These are phyloP conservation scores for Rhizopogon rudus DNA, from an alignment of 768 basidiomycete species.

Conservation along the genomic window DNA sequence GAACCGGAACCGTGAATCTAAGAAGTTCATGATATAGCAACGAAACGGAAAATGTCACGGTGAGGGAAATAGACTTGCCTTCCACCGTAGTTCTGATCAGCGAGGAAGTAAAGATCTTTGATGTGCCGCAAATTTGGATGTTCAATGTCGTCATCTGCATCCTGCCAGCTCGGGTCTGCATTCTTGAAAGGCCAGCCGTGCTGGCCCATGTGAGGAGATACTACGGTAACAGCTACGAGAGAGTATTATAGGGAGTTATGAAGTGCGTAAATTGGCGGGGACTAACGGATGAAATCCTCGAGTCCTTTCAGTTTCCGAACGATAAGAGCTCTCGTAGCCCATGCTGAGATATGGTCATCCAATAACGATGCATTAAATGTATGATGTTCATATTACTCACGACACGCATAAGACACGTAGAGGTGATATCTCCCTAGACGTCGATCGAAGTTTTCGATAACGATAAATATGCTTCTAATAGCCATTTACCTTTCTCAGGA, in stretches of 20 bases:
- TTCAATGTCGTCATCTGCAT: constrained; percentile 70
- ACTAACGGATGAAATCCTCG: constrained; percentile 75
- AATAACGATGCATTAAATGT: background rate
- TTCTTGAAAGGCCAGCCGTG: constrained; percentile 86
- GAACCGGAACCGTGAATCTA: constrained; percentile 82
- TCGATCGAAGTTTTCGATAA: background rate
- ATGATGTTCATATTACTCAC: constrained; percentile 35
- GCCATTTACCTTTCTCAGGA: constrained; percentile 63
- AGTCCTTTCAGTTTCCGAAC: constrained; percentile 89
- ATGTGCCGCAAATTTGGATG: constrained; percentile 58
- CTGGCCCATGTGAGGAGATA: constrained; percentile 82
- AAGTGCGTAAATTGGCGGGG: background rate
- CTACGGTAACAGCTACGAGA: constrained; percentile 62
- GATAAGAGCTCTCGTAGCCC: constrained; percentile 92
- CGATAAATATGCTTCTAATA: background rate
- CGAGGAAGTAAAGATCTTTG: constrained; percentile 81
- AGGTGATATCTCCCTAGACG: constrained; percentile 80
- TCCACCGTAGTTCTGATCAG: constrained; percentile 65
- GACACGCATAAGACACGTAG: constrained; percentile 85
- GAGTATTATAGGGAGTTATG: background rate
- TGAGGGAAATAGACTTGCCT: constrained; percentile 37
- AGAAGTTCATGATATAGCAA: background rate
- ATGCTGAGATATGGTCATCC: constrained; percentile 43
- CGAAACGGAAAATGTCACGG: background rate
- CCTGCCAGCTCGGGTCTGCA: constrained; percentile 56